Base-by-base conservation (phyloP, 805 yeast species). In the Metschnikowia cerradonensis region DNA sequence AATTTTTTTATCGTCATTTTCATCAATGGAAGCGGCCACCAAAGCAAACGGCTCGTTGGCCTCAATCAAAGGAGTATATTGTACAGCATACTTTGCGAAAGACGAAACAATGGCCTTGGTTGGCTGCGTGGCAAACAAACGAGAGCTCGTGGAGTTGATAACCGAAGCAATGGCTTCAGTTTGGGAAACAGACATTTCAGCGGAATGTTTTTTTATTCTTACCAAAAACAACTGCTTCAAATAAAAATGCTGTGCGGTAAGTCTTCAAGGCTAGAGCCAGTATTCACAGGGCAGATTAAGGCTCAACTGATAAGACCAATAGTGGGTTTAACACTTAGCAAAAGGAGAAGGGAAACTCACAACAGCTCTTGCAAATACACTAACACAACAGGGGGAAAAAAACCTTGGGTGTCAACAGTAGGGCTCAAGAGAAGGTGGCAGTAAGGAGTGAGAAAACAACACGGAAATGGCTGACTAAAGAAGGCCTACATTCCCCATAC, bases 41-140 rank as follows among this genome's bases (percentile, higher is more conserved):
- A 69, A 61, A 7, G 72, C 62, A 51, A 80, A 77, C 6, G 86
- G 82, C 64, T 84, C 89, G 60, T 80, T 79, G 47, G 75, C 60
- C 30, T 70, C 73, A 31, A 76, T 56, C 49, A 80, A 63, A 4
- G 58, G 60, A 15, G 58, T 55, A 13, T 64, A 65, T 14, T 59
- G 52, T 3, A 67, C 56, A 26, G 63, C 58, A 39, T 52, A 49
- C 32, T 56, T 52, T 6, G 73, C 57, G 53, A 72, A 68, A 7
- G 66, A 44, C 5, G 77, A 65, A 30, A 59, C 59, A 6, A 70
- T 73, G 2, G 79, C 64, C 59, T 78, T 77, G 19, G 79, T 72
- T 17, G 76, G 76, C 58, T 76, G 81, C 33, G 80, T 71, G 32
- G 72, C 64, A 55, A 70, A 78, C n/a, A 75, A 66, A 22, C 63